These are phyloP conservation scores for Fusarium liriodendri DNA, from an alignment of 2,329 filamentous ascomycete species.

Conservation along the genomic window DNA sequence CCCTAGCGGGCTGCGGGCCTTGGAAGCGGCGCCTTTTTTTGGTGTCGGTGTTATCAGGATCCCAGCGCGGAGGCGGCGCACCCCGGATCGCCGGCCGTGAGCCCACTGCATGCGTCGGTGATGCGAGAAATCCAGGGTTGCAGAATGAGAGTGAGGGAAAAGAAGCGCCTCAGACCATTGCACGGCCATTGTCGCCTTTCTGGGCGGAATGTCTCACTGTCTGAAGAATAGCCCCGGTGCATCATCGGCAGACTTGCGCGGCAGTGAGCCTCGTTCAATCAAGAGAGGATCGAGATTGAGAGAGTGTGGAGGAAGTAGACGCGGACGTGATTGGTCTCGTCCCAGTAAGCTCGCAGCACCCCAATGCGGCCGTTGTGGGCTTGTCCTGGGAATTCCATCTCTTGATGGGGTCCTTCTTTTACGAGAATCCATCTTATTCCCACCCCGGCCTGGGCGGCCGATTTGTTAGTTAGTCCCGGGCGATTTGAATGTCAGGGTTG, in stretches of 20 bases:
- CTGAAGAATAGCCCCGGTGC: background rate
- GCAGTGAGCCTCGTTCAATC: conserved; percentile 26
- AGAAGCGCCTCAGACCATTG: conserved; percentile 9
- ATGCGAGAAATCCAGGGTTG: conserved; percentile 39
- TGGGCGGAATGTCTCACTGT: conserved; percentile 28
- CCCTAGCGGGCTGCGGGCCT: conserved; percentile 27
- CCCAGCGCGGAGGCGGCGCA: conserved; percentile 31
- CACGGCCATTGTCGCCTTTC: conserved; percentile 11
- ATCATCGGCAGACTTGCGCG: conserved; percentile 20
- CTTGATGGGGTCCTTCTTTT: conserved; percentile 23
- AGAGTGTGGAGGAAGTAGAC: conserved; percentile 34
- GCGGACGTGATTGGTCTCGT: conserved; percentile 34
- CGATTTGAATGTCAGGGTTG: conserved; percentile 4
- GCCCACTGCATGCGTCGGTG: conserved; percentile 35
- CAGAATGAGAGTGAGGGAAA: conserved; percentile 12
- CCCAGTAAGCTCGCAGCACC: conserved; percentile 34
- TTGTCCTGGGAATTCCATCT: conserved; percentile 29
- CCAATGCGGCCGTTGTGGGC: conserved; percentile 26
- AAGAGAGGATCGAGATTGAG: conserved; percentile 39
- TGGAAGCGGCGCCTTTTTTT: conserved; percentile 17
- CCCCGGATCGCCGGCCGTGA: conserved; percentile 41
- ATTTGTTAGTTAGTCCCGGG: background rate
- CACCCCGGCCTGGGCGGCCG: conserved; percentile 1
- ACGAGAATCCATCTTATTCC: conserved; percentile 9
- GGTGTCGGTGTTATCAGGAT: conserved; percentile 31